Evolutionary conservation across 768 basidiomycete genomes (phyloP).

Genomic region (Russula compacta): DNA sequence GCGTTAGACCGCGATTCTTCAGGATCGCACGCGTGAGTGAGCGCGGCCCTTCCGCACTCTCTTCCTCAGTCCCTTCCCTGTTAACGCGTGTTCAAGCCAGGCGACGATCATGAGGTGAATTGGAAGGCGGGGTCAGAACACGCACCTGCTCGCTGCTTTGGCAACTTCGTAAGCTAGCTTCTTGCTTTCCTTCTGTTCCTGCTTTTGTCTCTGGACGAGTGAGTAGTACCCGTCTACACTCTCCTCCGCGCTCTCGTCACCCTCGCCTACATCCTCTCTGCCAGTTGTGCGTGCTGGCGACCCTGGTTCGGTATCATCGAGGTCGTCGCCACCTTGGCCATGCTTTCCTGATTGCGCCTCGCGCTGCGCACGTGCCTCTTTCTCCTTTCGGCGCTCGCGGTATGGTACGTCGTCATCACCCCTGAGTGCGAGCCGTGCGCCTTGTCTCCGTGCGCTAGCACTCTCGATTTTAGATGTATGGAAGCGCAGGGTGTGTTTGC

Average conservation of each 20-base stretch:
- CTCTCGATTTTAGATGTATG: slow-evolving; percentile 88
- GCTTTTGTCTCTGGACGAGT: slow-evolving; percentile 67
- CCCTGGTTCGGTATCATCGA: slow-evolving; percentile 50
- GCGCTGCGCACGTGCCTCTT: slow-evolving; percentile 45
- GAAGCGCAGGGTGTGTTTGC: slow-evolving; percentile 81
- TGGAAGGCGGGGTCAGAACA: background rate
- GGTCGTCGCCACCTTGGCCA: slow-evolving; percentile 54
- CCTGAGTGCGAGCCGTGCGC: slow-evolving; percentile 63
- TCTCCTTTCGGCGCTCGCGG: slow-evolving; percentile 59
- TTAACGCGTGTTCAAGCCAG: background rate
- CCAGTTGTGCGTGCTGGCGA: slow-evolving; percentile 22
- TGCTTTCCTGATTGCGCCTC: slow-evolving; percentile 40
- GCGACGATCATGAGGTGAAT: background rate
- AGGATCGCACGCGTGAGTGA: slow-evolving; percentile 85
- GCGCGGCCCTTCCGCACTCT: slow-evolving; percentile 61
- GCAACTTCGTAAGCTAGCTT: slow-evolving; percentile 71
- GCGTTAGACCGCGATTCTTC: slow-evolving; percentile 91
- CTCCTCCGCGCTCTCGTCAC: slow-evolving; percentile 33
- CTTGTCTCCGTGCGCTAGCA: slow-evolving; percentile 62
- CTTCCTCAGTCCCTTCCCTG: slow-evolving; percentile 32
- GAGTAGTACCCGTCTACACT: slow-evolving; percentile 79
- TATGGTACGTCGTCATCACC: slow-evolving; percentile 97
- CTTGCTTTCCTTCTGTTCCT: slow-evolving; percentile 68
- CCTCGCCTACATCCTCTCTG: slow-evolving; percentile 31
- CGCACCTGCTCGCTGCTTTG: slow-evolving; percentile 49